phyloP scores from a whole-genome alignment of 208 protist species.

The Trichomonas gallinae region DNA sequence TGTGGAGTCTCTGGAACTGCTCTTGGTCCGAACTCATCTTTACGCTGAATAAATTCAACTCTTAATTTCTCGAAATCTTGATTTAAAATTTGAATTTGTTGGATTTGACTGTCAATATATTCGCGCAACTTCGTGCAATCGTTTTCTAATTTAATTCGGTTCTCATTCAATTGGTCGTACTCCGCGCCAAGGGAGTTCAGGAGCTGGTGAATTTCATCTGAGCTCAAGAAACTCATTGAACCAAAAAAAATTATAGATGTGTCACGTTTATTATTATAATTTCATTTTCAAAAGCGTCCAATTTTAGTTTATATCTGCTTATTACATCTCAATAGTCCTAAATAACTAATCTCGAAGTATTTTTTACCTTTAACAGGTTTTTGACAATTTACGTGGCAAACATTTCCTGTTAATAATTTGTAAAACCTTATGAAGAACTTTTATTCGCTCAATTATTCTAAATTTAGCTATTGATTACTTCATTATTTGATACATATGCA shows the following conservation, averaged over 20 bases:
- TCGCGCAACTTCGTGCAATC: neutral
- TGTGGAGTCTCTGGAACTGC: neutral
- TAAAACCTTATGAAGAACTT: too few species aligned
- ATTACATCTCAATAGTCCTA: too few species aligned
- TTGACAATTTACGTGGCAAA: too few species aligned
- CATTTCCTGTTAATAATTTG: too few species aligned
- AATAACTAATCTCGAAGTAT: too few species aligned
- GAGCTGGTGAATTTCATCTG: neutral
- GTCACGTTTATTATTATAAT: too few species aligned
- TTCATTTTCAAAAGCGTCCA: too few species aligned
- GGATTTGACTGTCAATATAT: neutral
- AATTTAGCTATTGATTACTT: too few species aligned
- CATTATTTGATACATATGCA: too few species aligned
- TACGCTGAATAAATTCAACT: neutral
- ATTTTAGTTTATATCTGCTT: too few species aligned
- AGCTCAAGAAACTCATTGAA: neutral
- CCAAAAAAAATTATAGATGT: neutral
- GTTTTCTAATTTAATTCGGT: neutral
- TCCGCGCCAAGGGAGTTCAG: neutral
- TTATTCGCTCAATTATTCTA: too few species aligned
- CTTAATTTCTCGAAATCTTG: neutral
- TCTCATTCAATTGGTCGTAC: neutral
- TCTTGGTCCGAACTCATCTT: neutral
- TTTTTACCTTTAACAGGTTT: too few species aligned
- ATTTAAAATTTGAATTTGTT: conserved; percentile 14